Evolutionary conservation across 1,284 basidiomycete genomes (phyloP).

Genomic region (Boletellus sp.): DNA sequence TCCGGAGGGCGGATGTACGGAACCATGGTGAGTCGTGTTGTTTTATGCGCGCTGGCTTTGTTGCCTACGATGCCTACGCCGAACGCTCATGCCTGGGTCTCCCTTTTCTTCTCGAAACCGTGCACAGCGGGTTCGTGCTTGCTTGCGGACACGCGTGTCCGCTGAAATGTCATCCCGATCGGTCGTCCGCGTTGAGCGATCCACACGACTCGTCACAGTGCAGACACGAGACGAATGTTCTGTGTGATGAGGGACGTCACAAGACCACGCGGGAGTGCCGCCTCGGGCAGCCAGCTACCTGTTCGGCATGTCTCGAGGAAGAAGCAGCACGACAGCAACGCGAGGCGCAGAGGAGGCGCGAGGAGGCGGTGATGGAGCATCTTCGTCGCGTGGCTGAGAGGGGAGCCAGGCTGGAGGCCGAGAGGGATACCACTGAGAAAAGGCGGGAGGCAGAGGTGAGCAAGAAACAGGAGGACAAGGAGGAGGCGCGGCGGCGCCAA

Average conservation of each 20-base stretch:
- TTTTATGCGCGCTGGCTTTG: too few species aligned
- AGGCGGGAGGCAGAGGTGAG: background rate
- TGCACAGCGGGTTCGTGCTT: conserved; percentile 7
- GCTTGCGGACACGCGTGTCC: conserved; percentile 48
- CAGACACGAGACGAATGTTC: conserved; percentile 14
- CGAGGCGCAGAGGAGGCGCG: background rate
- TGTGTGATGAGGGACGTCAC: conserved; percentile 9
- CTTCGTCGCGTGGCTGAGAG: background rate
- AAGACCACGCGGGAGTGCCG: conserved; percentile 15
- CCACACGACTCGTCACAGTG: conserved; percentile 35
- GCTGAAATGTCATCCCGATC: conserved; percentile 47
- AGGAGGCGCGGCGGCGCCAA: background rate
- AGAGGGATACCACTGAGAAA: background rate
- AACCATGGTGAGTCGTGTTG: conserved; percentile 44
- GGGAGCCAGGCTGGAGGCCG: background rate
- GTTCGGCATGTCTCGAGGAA: conserved; percentile 8
- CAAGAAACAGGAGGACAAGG: background rate
- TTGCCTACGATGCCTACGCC: too few species aligned
- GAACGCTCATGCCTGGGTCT: background rate
- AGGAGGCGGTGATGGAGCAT: conserved; percentile 7
- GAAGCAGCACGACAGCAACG: background rate
- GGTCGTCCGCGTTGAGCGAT: background rate
- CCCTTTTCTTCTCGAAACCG: too few species aligned
- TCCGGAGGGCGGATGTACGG: conserved; percentile 59
- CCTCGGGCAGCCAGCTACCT: conserved; percentile 1